Base-by-base conservation (phyloP, 331 rosid genomes). In the Telfairia occidentalis region DNA sequence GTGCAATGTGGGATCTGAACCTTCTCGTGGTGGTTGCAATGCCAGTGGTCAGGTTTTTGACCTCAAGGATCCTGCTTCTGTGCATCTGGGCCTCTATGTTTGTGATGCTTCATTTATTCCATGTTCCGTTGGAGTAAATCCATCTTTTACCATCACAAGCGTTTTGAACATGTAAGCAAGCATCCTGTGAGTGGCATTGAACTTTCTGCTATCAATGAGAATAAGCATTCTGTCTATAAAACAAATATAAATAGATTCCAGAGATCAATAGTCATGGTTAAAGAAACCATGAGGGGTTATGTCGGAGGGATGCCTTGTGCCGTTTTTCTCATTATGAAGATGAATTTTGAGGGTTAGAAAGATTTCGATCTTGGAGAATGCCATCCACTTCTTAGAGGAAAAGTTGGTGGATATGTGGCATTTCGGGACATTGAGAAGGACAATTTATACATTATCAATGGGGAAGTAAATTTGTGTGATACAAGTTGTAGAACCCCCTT, bases 71-170 rank as follows among this genome's bases (percentile, higher is more conserved):
- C 45, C 73, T 3, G 18, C 30, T 57, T 52, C 71, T 9, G 83
- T 78, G 29, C 83, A 79, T 55, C 66, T 75, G 0, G 81, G 81
- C 50, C 83, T 82, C 35, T 82, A 79, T 45, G 76, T 76, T 21
- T 78, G 85, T 4, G 81, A 82, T 53, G 85, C 83, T 82, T 82
- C 85, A 76, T 63, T 82, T 60, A 71, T 82, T 43, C 85, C 83
- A 61, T 79, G 83, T 63, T 82, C 83, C 61, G 78, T 82, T 52
- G 80, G 85, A 19, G 77, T 76, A 58, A 82, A 82, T 46, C 83
- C 85, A n/a, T 71, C 83, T 82, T 67, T 82, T 60, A 82, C 85
- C 1, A 82, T 82, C 4, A 10, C 83, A 5, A 71, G 79, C 19
- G 82, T 21, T 15, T 76, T 32, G 85, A 82, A 71, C 77, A 70